These are phyloP conservation scores for Davidsoniella neocaledoniae DNA, from an alignment of 2,329 filamentous ascomycete species.

Conservation along the genomic window DNA sequence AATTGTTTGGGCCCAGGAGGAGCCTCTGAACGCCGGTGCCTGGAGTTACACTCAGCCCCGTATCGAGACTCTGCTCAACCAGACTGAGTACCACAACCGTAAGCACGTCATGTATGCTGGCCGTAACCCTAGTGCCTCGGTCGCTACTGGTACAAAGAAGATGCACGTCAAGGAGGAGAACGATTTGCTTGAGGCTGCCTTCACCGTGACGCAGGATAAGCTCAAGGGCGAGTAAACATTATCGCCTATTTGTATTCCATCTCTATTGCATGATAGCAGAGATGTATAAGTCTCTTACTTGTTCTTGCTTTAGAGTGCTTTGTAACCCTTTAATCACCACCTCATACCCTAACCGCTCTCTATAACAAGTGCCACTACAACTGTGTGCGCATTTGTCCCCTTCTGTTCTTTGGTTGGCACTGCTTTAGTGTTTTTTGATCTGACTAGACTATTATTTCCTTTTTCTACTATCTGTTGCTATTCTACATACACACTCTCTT, in stretches of 20 bases:
- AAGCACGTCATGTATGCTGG: slow-evolving; percentile 97
- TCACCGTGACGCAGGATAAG: slow-evolving; percentile 49
- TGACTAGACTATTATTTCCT: slow-evolving; percentile 7
- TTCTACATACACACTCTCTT: neutral
- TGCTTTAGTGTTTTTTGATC: neutral
- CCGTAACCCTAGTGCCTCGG: slow-evolving; percentile 79
- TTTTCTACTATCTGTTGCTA: slow-evolving; percentile 8
- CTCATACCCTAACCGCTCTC: neutral
- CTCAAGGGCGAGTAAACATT: slow-evolving; percentile 44
- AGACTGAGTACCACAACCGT: slow-evolving; percentile 80
- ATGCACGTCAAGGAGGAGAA: slow-evolving; percentile 85
- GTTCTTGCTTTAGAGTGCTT: neutral
- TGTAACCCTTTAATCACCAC: neutral
- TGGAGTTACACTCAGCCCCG: slow-evolving; percentile 97
- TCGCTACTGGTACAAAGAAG: slow-evolving; percentile 82
- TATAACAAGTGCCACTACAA: neutral
- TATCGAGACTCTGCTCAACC: slow-evolving; percentile 88
- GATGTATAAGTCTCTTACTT: neutral
- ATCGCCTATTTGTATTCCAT: no score
- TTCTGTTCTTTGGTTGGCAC: neutral
- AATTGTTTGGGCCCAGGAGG: slow-evolving; percentile 94
- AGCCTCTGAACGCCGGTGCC: slow-evolving; percentile 90
- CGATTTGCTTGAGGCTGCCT: slow-evolving; percentile 54
- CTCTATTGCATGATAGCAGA: no score
- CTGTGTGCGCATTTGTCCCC: no score